Evolutionary conservation across 1,284 basidiomycete genomes (phyloP), one percentile per base, ranked within the genome.

Genomic region (Ustilago sp.): DNA sequence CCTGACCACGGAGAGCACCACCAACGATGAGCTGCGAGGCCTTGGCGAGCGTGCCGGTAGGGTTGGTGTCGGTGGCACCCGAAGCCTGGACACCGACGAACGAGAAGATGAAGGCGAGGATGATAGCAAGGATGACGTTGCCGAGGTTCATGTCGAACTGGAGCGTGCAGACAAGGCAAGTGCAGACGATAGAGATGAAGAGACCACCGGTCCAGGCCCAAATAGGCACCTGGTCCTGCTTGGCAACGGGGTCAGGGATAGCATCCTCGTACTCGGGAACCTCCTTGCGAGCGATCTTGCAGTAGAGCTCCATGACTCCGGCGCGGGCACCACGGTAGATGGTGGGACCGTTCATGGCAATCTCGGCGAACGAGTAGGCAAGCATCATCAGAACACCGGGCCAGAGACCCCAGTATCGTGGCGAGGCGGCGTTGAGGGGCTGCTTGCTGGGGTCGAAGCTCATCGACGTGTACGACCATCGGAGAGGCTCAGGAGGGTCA

Each of bases 341-440:
- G 65, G 82, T 77, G 48, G 81, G 73, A 34, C 79, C 82, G 80
- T 85, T 83, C 64, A 82, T 80, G 55, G 62, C 73, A 45, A 86
- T 61, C 76, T 86, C 85, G 47, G 81, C 81, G 60, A 86, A 86
- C 56, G 84, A 85, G 69, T 83, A 83, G 59, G 83, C 79, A 55
- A 87, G 75, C 85, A 87, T 86, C 80, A 87, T 83, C n/a, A 87
- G 72, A 28, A 91, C 90, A 79, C 91, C 91, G 41, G 90, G 90
- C 90, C 91, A 92, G 45, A 92, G 87, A 36, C 91, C 87, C 90
- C 91, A 91, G 87, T 91, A 91, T 39, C 91, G 89, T 13, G 91
- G 90, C 2, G 90, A 91, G 2, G 90, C 90, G 48, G 63, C 75
- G 65, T 80, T 80, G 58, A 79, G 77, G 45, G 71, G 68, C 62